Evolutionary conservation across 805 yeast genomes (phyloP), one percentile per base, ranked within the genome.

Genomic region (Candida bentonensis): DNA sequence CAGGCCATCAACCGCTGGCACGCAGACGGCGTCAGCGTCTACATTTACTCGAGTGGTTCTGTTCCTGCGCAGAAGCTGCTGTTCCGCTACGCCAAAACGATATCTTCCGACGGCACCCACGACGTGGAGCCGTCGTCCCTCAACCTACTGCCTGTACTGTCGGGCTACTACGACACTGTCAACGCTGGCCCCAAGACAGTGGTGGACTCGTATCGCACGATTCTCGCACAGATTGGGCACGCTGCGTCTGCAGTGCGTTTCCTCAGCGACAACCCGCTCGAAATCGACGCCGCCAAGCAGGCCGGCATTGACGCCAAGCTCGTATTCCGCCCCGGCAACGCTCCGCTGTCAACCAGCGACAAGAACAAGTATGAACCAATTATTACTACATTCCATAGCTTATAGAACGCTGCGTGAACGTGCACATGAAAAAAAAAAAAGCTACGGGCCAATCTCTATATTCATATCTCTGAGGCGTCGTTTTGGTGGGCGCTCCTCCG

Each of bases 11-110:
- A 66, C 42, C 45, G 53, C 2, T 72, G 78, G 74, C 7, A 9
- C 5, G 46, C 49, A 21, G 23, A 46, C 39, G 27, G 25, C 5
- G 41, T 44, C 4, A 47, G 22, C 20, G 64, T 85, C 0, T 82
- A 70, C 56, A 85, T 88, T 17, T 88, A 88, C 62, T 86, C 96
- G 0, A 82, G 94, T 22, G 97, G 97, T 0, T 79, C 92, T 39
- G 76, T 88, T 21, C 73, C 78, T 47, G 96, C 96, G 0, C 97
- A 88, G 54, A 81, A 79, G 53, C 64, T 88, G 48, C 62, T 88
- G 46, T 85, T 88, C 56, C 70, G 69, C 0, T n/a, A 30, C 36
- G 36, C 36, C 17, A 30, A 30, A 15, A 11, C 36, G 7, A 30
- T 30, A 11, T 9, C 13, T 11, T 11, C 7, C 17, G 36, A 30